Evolutionary conservation across 352 stramenopile genomes (phyloP).

Genomic region (Globisporangium nunn): DNA sequence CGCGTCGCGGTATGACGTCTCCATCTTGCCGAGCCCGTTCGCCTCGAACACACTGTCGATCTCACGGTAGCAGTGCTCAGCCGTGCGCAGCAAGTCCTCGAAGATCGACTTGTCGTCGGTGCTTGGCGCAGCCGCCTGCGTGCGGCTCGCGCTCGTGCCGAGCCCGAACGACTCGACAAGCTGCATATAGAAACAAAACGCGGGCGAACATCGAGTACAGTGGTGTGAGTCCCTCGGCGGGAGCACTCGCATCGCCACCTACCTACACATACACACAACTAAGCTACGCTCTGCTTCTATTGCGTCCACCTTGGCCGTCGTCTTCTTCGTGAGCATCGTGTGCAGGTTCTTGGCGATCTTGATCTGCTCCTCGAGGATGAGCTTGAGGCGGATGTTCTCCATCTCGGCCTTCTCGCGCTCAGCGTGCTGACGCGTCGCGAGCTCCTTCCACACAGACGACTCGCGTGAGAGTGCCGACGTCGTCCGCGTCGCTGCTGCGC

Average conservation of each 20-base stretch:
- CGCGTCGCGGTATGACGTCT: slow-evolving; percentile 7
- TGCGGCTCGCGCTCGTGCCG: background rate
- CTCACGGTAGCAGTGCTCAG: slow-evolving; percentile 3
- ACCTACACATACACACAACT: too few relatives aligned
- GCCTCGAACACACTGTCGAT: slow-evolving; percentile 7
- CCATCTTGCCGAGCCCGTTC: slow-evolving; percentile 7
- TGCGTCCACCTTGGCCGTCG: slow-evolving; percentile 9
- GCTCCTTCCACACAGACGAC: slow-evolving; percentile 15
- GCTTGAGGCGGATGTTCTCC: slow-evolving; percentile 8
- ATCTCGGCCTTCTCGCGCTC: slow-evolving; percentile 9
- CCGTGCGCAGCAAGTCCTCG: slow-evolving; percentile 18
- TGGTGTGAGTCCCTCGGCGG: too few relatives aligned
- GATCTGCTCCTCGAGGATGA: slow-evolving; percentile 9
- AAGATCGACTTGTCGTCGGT: slow-evolving; percentile 19
- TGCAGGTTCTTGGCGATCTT: slow-evolving; percentile 11
- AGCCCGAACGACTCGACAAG: slow-evolving; percentile 8
- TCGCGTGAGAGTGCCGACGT: slow-evolving; percentile 9
- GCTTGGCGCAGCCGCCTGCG: background rate
- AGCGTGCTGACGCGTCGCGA: slow-evolving; percentile 4
- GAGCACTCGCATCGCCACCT: too few relatives aligned
- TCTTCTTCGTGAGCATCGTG: slow-evolving; percentile 10
- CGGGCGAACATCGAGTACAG: background rate
- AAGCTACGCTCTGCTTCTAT: background rate
- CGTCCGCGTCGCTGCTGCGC: background rate
- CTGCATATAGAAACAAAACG: background rate